Evolutionary conservation across 345 rosid genomes (phyloP).

Genomic region (Eucalyptus tenuipes): DNA sequence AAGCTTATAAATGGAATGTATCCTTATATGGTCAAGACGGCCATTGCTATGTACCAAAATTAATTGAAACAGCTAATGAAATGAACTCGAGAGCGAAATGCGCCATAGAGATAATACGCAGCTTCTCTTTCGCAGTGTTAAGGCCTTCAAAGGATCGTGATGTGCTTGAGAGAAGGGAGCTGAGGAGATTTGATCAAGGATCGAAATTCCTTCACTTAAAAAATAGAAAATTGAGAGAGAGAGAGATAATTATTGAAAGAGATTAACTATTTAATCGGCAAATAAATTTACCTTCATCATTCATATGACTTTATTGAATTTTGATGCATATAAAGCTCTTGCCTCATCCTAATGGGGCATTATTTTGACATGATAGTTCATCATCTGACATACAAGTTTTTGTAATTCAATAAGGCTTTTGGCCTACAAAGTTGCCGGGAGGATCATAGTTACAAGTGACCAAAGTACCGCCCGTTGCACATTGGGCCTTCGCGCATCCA

Average conservation of each 20-base stretch:
- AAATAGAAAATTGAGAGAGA: neutral
- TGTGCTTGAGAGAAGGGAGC: neutral
- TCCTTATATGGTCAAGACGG: neutral
- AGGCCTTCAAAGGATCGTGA: neutral
- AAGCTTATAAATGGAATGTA: neutral
- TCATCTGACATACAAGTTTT: neutral
- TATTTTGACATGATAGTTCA: neutral
- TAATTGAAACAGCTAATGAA: neutral
- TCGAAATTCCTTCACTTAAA: neutral
- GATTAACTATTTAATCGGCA: neutral
- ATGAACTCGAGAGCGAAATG: neutral
- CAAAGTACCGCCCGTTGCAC: neutral
- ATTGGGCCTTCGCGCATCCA: neutral
- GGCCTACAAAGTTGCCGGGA: neutral
- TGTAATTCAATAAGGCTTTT: neutral
- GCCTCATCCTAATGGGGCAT: neutral
- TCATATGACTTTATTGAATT: neutral
- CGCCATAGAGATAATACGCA: neutral
- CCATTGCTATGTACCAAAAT: neutral
- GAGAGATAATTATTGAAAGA: neutral
- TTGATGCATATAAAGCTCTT: neutral
- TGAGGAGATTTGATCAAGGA: neutral
- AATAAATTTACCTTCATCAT: neutral
- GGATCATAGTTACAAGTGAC: conserved; percentile 16
- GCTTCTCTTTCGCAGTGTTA: neutral